Conservation (phyloP, 2,329 filamentous ascomycete genomes). For the Penicillium sp. region DNA sequence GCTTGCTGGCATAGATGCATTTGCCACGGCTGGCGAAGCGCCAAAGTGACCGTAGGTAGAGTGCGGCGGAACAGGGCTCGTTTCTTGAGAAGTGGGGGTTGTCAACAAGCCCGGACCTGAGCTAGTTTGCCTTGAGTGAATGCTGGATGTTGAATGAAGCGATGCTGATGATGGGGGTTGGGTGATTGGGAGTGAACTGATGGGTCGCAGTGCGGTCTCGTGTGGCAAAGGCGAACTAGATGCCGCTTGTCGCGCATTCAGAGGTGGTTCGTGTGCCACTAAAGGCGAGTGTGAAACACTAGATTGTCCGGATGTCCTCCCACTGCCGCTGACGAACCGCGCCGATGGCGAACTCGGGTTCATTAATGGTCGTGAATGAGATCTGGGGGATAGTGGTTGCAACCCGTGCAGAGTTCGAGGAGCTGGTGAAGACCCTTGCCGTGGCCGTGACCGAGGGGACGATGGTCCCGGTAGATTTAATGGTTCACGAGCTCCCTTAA, state of each 20-base stretch:
- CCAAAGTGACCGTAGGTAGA: slow-evolving; percentile 37
- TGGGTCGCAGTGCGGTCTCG: slow-evolving; percentile 29
- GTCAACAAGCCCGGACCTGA: slow-evolving; percentile 31
- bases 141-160: slow-evolving; percentile 37
- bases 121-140: slow-evolving; percentile 38
- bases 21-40: slow-evolving; percentile 33
- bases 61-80: slow-evolving; percentile 40
- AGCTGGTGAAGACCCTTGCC: slow-evolving; percentile 35
- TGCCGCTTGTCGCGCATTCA: slow-evolving; percentile 31
- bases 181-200: slow-evolving; percentile 22
- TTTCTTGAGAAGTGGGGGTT: slow-evolving; percentile 39
- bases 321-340: slow-evolving; percentile 34
- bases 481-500: slow-evolving; percentile 26
- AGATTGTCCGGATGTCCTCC: slow-evolving; percentile 35
- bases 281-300: slow-evolving; percentile 42
- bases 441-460: slow-evolving; percentile 27
- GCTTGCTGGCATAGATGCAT: slow-evolving; percentile 23
- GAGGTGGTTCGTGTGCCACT: slow-evolving; percentile 34
- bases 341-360: slow-evolving; percentile 43
- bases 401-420: slow-evolving; percentile 29
- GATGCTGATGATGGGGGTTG: slow-evolving; percentile 25
- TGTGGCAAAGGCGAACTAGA: slow-evolving; percentile 31
- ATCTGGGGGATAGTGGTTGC: slow-evolving; percentile 39
- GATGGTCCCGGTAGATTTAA: slow-evolving; percentile 25
- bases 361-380: slow-evolving; percentile 35